Base-by-base conservation (phyloP, 106 monocot genomes). In the Allium sativum region DNA sequence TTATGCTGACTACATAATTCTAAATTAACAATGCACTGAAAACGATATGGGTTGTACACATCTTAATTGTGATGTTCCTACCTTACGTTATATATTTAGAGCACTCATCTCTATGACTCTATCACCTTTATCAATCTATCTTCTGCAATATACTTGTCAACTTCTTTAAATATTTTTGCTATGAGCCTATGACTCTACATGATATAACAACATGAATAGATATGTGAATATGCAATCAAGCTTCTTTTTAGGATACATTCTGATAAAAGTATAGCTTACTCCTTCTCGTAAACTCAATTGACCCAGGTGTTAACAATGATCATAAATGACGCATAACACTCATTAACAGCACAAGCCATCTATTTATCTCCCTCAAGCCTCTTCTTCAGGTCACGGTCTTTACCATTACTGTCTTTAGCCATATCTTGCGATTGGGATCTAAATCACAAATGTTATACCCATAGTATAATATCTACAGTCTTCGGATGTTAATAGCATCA, bases 361-460 rank as follows among this genome's bases (percentile, higher is more conserved):
- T 91, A 86, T 13, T 20, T 21, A 73, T 91, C 91, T 10, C 52
- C 55, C 53, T 59, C 53, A 41, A 91, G 60, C 46, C 82, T 74
- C 61, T 76, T 83, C 55, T 75, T 77, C 13, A 91, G 68, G 45
- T 86, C 86, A 40, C 75, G 69, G 58, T 80, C 82, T 61, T 86
- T 86, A 53, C 82, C 77, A 44, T 53, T 66, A 53, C 79, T 79
- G 59, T 83, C 79, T 73, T 68, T 70, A 12, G 91, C 91, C 86
- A 91, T 91, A 55, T 86, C 86, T 17, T 61, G 91, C 91, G 60
- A 86, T 86, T 43, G 91, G 86, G 44, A 91, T 82, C 91, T 91
- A 62, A 55, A 13, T 53, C 8, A 48, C 4, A 68, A 9, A 31
- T 31, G 0, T 31, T 31, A 31, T 31, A 31, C 1, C 31, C 31